Percentiles rank a stretch among this genome's conserved stretches.
These are phyloP conservation scores for Trichoderma sp. DNA, from an alignment of 2,329 filamentous ascomycete genomes.

Conservation along the genomic window DNA sequence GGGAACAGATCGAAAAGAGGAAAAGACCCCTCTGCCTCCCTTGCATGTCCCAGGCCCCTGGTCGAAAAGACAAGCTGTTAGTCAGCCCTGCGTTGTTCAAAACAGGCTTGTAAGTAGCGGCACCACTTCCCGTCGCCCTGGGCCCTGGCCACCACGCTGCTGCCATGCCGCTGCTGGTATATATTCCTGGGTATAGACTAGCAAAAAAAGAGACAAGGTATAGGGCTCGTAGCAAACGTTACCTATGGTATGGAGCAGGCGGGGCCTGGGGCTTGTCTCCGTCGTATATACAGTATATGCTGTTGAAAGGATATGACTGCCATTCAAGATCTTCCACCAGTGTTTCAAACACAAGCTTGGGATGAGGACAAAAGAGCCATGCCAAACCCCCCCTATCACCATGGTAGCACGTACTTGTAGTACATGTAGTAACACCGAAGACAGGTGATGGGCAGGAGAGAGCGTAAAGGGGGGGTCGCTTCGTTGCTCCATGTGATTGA, in stretches of 20 bases:
- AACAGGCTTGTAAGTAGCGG: neutral
- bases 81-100: neutral
- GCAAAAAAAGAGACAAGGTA: neutral
- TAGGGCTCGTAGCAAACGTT: conserved; percentile 7
- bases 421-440: neutral
- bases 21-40: neutral
- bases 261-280: neutral
- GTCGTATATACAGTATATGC: neutral
- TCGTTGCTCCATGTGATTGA: no score
- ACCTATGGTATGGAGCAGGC: neutral
- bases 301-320: neutral
- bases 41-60: neutral
- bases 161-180: neutral
- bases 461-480: no score
- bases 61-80: neutral
- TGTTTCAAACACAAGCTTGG: neutral
- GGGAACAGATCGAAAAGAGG: conserved; percentile 6
- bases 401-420: neutral
- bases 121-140: neutral
- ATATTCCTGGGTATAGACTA: neutral
- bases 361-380: neutral
- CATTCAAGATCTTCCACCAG: neutral
- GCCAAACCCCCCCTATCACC: neutral
- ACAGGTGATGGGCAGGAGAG: no score
- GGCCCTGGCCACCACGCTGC: neutral